Conservation (phyloP, 495 filamentous ascomycete genomes). For the Sabuloglossum arenarium region DNA sequence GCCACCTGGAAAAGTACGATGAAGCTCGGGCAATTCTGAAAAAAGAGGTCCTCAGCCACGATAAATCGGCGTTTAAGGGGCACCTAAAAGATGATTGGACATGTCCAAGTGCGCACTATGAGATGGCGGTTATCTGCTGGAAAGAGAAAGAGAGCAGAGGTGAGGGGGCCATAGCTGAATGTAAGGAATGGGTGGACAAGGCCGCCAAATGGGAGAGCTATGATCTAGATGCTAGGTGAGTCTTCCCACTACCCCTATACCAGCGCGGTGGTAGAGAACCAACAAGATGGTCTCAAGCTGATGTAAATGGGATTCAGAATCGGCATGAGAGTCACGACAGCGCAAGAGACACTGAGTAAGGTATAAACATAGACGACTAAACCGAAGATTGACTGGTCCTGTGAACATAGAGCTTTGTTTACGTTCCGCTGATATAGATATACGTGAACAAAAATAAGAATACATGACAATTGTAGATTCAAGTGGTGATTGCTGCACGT, state of each 20-base stretch:
- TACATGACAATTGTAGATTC: not conserved
- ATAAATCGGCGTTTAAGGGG: constrained; percentile 50
- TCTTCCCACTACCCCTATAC: constrained; percentile 6
- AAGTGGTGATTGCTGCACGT: no score
- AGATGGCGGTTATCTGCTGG: constrained; percentile 73
- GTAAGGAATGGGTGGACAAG: constrained; percentile 53
- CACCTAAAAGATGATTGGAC: constrained; percentile 63
- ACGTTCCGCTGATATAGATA: not conserved
- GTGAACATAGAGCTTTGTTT: no score
- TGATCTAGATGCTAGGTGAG: constrained; percentile 57
- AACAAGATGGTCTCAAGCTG: not conserved
- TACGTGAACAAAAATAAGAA: not conserved
- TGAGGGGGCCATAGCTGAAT: constrained; percentile 34
- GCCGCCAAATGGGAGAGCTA: constrained; percentile 69
- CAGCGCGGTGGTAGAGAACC: not conserved
- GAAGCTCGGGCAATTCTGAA: constrained; percentile 44
- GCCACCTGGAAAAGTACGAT: constrained; percentile 35
- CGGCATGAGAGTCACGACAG: constrained; percentile 6
- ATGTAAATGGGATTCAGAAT: not conserved
- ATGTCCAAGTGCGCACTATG: constrained; percentile 63
- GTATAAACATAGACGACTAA: not conserved
- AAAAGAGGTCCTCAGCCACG: constrained; percentile 37
- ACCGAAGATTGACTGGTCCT: not conserved
- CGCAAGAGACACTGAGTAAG: constrained; percentile 5
- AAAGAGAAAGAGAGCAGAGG: constrained; percentile 4